These are phyloP conservation scores for Microbotryum intermedium DNA, from an alignment of 1,284 basidiomycete species.

Conservation along the genomic window DNA sequence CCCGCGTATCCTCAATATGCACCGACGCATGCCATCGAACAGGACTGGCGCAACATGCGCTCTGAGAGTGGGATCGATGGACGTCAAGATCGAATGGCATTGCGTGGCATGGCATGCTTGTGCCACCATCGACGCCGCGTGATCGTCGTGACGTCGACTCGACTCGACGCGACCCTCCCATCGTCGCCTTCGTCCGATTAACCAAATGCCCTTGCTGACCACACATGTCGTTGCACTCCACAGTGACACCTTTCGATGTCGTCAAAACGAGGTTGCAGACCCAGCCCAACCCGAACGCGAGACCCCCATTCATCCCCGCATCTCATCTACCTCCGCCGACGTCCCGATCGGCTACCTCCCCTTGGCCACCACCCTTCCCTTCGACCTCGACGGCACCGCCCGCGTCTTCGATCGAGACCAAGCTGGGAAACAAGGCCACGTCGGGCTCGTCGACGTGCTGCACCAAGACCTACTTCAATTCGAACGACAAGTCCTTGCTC, in stretches of 20 bases:
- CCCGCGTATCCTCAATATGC: background rate
- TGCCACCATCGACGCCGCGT: too few species aligned
- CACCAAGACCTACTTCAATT: conserved; percentile 38
- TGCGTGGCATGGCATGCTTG: too few species aligned
- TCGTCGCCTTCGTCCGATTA: background rate
- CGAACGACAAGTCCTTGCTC: conserved; percentile 31
- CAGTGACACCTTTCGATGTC: conserved; percentile 93
- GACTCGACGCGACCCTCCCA: too few species aligned
- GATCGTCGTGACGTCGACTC: too few species aligned
- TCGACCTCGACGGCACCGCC: conserved; percentile 21
- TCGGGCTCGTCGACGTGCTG: conserved; percentile 39
- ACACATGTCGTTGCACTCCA: too few species aligned
- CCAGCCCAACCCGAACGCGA: conserved; percentile 15
- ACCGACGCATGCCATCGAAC: background rate
- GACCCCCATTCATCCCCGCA: conserved; percentile 22
- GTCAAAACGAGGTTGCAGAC: conserved; percentile 63
- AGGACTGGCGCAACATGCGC: too few species aligned
- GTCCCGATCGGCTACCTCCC: conserved; percentile 4
- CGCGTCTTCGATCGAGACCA: background rate
- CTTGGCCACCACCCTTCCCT: conserved; percentile 21
- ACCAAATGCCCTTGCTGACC: too few species aligned
- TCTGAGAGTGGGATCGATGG: too few species aligned
- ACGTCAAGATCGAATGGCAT: too few species aligned
- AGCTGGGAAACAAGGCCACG: conserved; percentile 18
- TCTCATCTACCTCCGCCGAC: conserved; percentile 24